Percentiles rank a stretch among this genome's conserved stretches.
Evolutionary conservation across 2,329 filamentous ascomycete species (phyloP).

Genomic region (Claviceps digitariae): DNA sequence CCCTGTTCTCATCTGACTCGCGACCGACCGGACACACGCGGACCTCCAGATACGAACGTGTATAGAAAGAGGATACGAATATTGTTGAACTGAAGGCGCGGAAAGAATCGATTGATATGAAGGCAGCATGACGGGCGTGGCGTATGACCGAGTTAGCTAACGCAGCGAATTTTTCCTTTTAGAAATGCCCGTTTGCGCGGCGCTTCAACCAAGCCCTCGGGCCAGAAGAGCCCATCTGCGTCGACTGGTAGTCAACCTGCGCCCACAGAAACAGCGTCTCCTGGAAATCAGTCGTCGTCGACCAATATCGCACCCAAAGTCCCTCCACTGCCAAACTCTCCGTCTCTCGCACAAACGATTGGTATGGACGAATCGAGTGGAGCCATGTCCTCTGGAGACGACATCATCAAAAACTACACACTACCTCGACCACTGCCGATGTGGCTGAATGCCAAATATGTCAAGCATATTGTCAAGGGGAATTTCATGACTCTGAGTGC

Average conservation of each 20-base stretch:
- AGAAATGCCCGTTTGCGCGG: constrained; percentile 48
- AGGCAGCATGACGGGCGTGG: background rate
- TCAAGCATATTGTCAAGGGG: constrained; percentile 83
- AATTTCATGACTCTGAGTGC: constrained; percentile 96
- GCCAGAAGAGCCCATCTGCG: constrained; percentile 38
- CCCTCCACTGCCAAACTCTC: constrained; percentile 48
- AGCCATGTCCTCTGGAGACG: constrained; percentile 34
- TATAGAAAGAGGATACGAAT: background rate
- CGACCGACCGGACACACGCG: background rate
- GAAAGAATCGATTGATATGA: background rate
- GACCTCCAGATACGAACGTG: background rate
- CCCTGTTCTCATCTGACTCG: background rate
- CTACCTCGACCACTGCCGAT: constrained; percentile 54
- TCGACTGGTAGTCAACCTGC: constrained; percentile 30
- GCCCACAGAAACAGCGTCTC: constrained; percentile 29
- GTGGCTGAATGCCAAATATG: constrained; percentile 63
- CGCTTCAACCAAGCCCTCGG: constrained; percentile 36
- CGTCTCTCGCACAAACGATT: constrained; percentile 52
- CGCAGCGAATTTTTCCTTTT: constrained; percentile 15
- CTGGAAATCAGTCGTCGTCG: constrained; percentile 37
- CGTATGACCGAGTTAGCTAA: constrained; percentile 6
- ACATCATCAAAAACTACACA: constrained; percentile 45
- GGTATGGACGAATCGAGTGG: constrained; percentile 50
- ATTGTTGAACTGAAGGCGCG: background rate
- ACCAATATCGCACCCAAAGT: constrained; percentile 42